Evolutionary conservation across 441 rosid species (phyloP).

Genomic region (Pelargonium citronellum): DNA sequence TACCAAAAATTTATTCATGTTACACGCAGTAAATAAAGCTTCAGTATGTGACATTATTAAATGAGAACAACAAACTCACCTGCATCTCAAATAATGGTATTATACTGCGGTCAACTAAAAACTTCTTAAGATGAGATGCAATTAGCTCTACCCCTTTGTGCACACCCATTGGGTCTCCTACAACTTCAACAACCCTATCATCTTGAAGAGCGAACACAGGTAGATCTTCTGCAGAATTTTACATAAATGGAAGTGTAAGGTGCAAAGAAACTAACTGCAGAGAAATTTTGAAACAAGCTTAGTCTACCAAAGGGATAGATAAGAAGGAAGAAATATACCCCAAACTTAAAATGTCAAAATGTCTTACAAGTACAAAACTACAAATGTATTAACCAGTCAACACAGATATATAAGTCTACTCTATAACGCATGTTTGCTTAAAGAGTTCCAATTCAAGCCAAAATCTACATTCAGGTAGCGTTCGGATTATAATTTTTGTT

Average conservation of each 20-base stretch:
- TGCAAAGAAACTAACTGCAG: not conserved
- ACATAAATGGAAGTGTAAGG: not conserved
- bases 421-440: not conserved
- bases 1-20: not conserved
- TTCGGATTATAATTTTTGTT: too few species aligned
- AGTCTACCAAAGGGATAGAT: not conserved
- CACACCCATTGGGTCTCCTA: slow-evolving; percentile 28
- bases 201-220: slow-evolving; percentile 32
- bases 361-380: not conserved
- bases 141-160: slow-evolving; percentile 33
- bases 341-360: not conserved
- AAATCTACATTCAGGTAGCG: not conserved
- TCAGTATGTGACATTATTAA: not conserved
- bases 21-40: not conserved
- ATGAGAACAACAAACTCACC: slow-evolving; percentile 16
- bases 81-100: slow-evolving; percentile 28
- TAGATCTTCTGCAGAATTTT: slow-evolving; percentile 25
- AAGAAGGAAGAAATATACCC: not conserved
- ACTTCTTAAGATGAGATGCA: slow-evolving; percentile 29
- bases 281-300: not conserved
- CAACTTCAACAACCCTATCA: slow-evolving; percentile 30
- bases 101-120: slow-evolving; percentile 31
- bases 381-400: not conserved
- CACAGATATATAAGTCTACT: not conserved
- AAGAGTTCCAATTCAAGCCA: not conserved